Evolutionary conservation across 2,329 filamentous ascomycete species (phyloP).

Genomic region (Fusarium beomiforme): DNA sequence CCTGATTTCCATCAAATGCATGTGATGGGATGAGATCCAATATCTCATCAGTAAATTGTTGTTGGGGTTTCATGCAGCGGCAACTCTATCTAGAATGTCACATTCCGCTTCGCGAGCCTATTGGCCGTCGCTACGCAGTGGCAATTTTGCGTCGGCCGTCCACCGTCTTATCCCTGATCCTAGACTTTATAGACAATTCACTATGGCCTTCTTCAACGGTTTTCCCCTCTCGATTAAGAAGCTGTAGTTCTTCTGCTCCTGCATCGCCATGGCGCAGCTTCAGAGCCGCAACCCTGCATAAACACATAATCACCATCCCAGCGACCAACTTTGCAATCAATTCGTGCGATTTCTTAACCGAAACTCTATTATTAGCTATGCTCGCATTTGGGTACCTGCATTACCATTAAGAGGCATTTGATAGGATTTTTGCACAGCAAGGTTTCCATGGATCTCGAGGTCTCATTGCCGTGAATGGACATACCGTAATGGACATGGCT

Average conservation of each 20-base stretch:
- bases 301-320: not conserved
- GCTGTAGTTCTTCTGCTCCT: not conserved
- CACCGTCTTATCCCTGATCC: not conserved
- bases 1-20: not conserved
- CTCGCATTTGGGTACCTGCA: conserved; percentile 21
- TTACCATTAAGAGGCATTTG: not conserved
- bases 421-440: not conserved
- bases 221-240: conserved; percentile 6
- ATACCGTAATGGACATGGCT: not conserved
- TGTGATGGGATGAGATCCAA: not conserved
- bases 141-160: not conserved
- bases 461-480: not conserved
- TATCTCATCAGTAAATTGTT: not conserved
- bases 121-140: not conserved
- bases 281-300: conserved; percentile 17
- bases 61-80: conserved; percentile 16
- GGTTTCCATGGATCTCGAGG: not conserved
- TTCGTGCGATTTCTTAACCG: conserved; percentile 13
- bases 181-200: not conserved
- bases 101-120: not conserved
- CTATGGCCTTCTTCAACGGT: not conserved
- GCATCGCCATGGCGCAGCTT: conserved; percentile 1
- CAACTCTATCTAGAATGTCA: conserved; percentile 24
- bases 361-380: conserved; percentile 20
- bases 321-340: not conserved